phyloP scores from a whole-genome alignment of 164 flowering plant genomes.

The Vitis labrusca region DNA sequence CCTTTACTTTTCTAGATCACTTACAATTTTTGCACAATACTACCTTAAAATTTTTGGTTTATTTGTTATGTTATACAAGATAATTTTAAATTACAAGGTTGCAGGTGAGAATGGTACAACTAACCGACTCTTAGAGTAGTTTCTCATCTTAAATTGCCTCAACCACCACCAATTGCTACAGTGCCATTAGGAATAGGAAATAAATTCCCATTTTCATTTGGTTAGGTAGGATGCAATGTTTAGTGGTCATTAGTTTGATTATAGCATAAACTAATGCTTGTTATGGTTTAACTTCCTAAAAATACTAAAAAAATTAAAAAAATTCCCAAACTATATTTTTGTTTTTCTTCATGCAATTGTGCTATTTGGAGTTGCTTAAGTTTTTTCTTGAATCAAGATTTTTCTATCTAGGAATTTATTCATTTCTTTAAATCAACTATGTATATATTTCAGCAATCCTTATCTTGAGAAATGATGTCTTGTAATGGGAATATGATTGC shows the following conservation, averaged over 20 bases:
- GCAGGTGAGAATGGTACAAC: slow-evolving; percentile 99
- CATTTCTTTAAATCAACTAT: too few species aligned
- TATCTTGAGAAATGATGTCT: too few species aligned
- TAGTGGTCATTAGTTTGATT: not conserved
- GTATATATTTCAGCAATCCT: too few species aligned
- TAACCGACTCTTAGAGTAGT: slow-evolving; percentile 89
- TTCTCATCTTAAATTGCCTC: slow-evolving; percentile 76
- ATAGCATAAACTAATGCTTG: not conserved
- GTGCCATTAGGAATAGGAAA: slow-evolving; percentile 95
- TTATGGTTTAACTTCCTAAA: not conserved
- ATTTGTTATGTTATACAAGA: not conserved
- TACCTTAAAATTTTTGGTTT: not conserved
- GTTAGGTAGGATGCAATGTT: slow-evolving; percentile 62
- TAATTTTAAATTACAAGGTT: slow-evolving; percentile 46
- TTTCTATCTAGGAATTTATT: too few species aligned
- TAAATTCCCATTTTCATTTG: slow-evolving; percentile 85
- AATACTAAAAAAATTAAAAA: not conserved
- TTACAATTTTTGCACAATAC: not conserved
- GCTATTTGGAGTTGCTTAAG: not conserved
- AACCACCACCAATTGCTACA: slow-evolving; percentile 86
- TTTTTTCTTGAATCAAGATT: not conserved
- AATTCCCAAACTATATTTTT: not conserved
- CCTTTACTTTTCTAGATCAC: not conserved
- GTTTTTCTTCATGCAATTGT: not conserved
- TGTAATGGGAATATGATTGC: too few species aligned